A percentile compares a stretch with the other conserved stretches of the same genome.
Evolutionary conservation across 257 asterid genomes (phyloP).

Genomic region (Solanum ahanhuiri): DNA sequence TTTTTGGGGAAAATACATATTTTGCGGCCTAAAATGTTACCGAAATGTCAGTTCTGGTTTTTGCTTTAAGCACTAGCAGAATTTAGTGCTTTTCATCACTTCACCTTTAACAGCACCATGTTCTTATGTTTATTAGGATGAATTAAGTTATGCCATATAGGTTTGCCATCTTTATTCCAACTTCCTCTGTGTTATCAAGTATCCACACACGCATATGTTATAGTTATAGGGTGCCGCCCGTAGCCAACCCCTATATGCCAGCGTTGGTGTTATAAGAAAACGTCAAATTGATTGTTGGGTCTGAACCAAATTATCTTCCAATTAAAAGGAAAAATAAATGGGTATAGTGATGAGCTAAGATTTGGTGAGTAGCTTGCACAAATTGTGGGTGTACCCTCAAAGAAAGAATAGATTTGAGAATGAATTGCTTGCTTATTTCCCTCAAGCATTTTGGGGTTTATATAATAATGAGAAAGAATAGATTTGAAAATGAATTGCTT

Average conservation of each 20-base stretch:
- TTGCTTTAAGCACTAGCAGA: not conserved
- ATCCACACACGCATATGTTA: no score
- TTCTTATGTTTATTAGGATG: no score
- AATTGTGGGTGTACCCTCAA: not conserved
- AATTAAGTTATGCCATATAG: no score
- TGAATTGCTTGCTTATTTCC: not conserved
- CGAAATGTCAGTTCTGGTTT: not conserved
- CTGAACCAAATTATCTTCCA: not conserved
- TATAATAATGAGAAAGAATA: not conserved
- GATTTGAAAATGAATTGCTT: not conserved
- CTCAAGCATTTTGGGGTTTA: not conserved
- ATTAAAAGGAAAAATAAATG: not conserved
- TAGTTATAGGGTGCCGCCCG: no score
- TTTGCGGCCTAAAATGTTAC: not conserved
- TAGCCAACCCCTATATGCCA: no score
- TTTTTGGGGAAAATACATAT: not conserved
- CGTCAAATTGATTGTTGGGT: not conserved
- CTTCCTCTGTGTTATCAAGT: no score
- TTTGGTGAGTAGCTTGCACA: not conserved
- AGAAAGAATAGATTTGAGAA: not conserved
- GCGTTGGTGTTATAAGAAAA: not conserved
- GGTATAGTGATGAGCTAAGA: not conserved
- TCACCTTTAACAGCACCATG: no score
- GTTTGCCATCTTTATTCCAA: no score
- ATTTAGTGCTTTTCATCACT: no score